A percentile compares a stretch with the other conserved stretches of the same genome.
Conservation (phyloP, 1,139 yeast species). For the Scheffersomyces cryptocercus region DNA sequence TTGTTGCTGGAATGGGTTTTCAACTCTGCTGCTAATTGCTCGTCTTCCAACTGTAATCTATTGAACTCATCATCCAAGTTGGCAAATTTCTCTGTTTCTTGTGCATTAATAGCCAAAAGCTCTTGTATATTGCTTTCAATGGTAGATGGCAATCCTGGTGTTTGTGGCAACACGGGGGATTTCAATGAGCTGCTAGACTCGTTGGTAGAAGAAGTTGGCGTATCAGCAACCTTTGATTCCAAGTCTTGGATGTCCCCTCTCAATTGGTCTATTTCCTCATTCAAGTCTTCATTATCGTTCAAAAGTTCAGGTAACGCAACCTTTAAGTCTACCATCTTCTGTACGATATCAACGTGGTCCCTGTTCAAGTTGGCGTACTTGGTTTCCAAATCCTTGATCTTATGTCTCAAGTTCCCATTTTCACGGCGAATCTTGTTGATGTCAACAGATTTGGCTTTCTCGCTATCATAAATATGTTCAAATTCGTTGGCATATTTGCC, state of each 20-base stretch:
- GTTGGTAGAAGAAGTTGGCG: conserved; percentile 3
- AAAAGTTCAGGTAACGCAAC: conserved; percentile 55
- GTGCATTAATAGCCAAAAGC: conserved; percentile 50
- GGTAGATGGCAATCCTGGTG: conserved; percentile 35
- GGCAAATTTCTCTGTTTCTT: conserved; percentile 59
- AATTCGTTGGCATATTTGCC: conserved; percentile 73
- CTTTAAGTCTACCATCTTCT: conserved; percentile 42
- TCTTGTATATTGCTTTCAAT: conserved; percentile 51
- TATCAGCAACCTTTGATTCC: conserved; percentile 33
- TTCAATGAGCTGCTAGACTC: conserved; percentile 13
- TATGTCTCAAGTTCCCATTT: conserved; percentile 73
- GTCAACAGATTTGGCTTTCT: conserved; percentile 67
- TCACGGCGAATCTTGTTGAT: conserved; percentile 62
- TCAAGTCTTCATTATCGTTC: conserved; percentile 69
- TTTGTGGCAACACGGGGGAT: conserved; percentile 29
- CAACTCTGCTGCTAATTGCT: conserved; percentile 28
- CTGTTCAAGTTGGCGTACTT: conserved; percentile 68
- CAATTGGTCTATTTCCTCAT: conserved; percentile 63
- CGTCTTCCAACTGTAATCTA: conserved; percentile 28
- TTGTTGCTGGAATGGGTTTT: conserved; percentile 24
- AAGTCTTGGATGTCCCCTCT: conserved; percentile 54
- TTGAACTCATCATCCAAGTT: conserved; percentile 51
- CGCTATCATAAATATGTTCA: conserved; percentile 67
- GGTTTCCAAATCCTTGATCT: conserved; percentile 73
- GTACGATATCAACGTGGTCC: conserved; percentile 63